Base-by-base conservation (phyloP, 306 rosid species). In the Vigna hirtella region DNA sequence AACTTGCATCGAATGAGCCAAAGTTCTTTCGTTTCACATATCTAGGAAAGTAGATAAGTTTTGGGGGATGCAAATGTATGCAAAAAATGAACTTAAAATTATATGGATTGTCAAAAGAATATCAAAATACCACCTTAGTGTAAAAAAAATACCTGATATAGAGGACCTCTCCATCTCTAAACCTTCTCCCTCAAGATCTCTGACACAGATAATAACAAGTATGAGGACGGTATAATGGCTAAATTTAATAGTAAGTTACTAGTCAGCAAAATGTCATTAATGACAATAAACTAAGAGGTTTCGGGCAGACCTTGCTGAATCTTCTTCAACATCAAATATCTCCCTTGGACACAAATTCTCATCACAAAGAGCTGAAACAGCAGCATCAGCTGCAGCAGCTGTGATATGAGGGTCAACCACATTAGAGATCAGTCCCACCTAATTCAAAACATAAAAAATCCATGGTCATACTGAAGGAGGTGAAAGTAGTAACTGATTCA, bases 311-410 rank as follows among this genome's bases (percentile, higher is more conserved):
- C 97, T 91, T 78, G 82, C 84, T 79, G 88, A 55, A 73, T 80
- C 86, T 15, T 86, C 87, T 72, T 85, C 91, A 74, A 76, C 87
- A 51, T 85, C 88, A 81, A 95, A 88, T 82, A 91, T 87, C 68
- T 91, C 98, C 87, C 85, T 84, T 45, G 98, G 86, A 79, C 80
- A 88, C 71, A 62, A 75, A 79, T 83, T 85, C 77, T 95, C 98
- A 43, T 93, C 93, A 85, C 97, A 89, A 50, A 95, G 88, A 36
- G 90, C 90, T 66, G 81, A 76, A 75, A 89, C 77, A 38, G 98
- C 90, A 79, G 98, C 98, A 77, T 84, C 88, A 59, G 98, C 98
- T 52, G 97, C 98, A 17, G 96, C 93, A 72, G 90, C 93, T 24
- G 97, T 72, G 66, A 93, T 85, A 66, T 85, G 90, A 69, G 97